These are phyloP conservation scores for Ephemerocybe angulata DNA, from an alignment of 768 basidiomycete genomes.

Conservation along the genomic window DNA sequence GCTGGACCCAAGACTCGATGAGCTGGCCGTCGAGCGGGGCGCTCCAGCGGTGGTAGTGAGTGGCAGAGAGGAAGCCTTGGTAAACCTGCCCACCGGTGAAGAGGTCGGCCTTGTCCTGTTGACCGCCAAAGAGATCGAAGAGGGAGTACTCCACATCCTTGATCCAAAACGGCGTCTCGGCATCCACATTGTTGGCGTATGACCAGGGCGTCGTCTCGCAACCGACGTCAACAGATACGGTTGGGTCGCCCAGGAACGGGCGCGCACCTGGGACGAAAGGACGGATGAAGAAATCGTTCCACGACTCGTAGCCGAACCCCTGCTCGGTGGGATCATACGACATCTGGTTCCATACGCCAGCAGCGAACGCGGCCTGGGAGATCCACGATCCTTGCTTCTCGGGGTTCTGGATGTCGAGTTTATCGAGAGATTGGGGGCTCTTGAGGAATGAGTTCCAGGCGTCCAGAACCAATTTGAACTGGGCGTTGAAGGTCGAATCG, in stretches of 20 bases:
- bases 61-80: background rate
- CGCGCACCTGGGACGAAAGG: background rate
- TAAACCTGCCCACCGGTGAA: background rate
- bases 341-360: background rate
- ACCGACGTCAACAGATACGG: background rate
- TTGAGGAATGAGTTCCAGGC: background rate
- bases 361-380: background rate
- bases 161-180: background rate
- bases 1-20: background rate
- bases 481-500: background rate
- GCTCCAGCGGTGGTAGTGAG: background rate
- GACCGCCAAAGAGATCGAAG: background rate
- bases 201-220: background rate
- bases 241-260: background rate
- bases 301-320: background rate
- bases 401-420: background rate
- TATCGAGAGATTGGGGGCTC: background rate
- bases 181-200: background rate
- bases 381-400: background rate
- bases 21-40: background rate
- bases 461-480: background rate
- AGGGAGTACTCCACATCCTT: background rate
- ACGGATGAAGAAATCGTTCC: background rate
- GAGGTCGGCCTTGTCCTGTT: background rate
- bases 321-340: background rate